Conservation (phyloP, 768 basidiomycete genomes). For the Termitomyces eurrhizus region DNA sequence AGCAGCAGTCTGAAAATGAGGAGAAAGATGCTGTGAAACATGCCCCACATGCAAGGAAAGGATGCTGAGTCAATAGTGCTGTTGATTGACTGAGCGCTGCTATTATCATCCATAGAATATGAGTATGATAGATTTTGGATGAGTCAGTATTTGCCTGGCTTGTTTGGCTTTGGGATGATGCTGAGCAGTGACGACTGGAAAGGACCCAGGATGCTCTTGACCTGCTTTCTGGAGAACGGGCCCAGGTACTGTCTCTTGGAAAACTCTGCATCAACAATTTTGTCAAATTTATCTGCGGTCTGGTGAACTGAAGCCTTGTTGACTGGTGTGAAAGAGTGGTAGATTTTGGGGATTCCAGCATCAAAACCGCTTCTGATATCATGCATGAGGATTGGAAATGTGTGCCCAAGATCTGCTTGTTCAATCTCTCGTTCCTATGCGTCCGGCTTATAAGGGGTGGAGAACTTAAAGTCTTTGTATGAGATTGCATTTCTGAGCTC, state of each 20-base stretch:
- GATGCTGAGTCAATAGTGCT: background rate
- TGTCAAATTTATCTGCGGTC: too few relatives aligned
- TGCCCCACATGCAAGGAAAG: background rate
- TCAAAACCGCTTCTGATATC: background rate
- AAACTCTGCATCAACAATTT: too few relatives aligned
- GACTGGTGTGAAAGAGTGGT: background rate
- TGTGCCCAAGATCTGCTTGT: background rate
- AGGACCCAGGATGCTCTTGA: fast-evolving
- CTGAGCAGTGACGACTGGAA: background rate
- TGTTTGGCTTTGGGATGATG: background rate
- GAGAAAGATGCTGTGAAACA: background rate
- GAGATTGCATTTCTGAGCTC: too few relatives aligned
- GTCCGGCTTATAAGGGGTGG: background rate
- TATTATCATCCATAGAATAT: too few relatives aligned
- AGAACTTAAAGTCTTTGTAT: background rate
- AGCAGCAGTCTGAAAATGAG: background rate
- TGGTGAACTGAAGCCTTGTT: background rate
- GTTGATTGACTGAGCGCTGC: background rate
- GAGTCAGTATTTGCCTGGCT: background rate
- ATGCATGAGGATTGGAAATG: background rate
- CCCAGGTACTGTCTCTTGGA: too few relatives aligned
- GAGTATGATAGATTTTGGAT: background rate
- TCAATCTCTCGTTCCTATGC: background rate
- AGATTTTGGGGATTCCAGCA: background rate
- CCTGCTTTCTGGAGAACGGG: background rate